Percentiles rank a stretch among this genome's conserved stretches.
These are phyloP conservation scores for Pisolithus orientalis DNA, from an alignment of 768 basidiomycete genomes.

Conservation along the genomic window DNA sequence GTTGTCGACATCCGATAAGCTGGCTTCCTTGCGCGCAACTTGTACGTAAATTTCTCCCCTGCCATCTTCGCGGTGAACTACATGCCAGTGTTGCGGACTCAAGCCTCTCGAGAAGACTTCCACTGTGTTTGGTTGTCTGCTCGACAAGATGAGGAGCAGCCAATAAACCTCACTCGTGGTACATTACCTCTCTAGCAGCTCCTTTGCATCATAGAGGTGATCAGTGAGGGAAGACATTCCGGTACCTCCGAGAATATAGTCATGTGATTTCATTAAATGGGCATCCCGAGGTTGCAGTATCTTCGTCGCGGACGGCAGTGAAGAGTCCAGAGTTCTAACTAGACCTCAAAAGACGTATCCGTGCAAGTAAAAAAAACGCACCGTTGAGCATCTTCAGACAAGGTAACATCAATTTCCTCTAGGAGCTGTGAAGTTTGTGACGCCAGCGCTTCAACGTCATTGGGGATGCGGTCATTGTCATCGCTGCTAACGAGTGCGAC, in stretches of 20 bases:
- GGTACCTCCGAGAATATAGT: slow-evolving; percentile 40
- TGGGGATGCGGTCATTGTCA: slow-evolving; percentile 3
- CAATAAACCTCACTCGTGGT: not conserved
- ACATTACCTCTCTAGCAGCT: slow-evolving; percentile 47
- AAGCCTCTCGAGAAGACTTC: slow-evolving; percentile 79
- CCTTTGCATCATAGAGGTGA: slow-evolving; percentile 54
- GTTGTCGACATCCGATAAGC: slow-evolving; percentile 79
- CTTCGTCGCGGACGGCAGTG: slow-evolving; percentile 52
- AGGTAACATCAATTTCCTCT: slow-evolving; percentile 26
- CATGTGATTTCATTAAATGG: slow-evolving; percentile 43
- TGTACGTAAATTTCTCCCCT: slow-evolving; percentile 62
- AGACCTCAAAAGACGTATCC: not conserved
- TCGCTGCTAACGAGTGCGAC: slow-evolving; percentile 41
- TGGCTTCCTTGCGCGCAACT: slow-evolving; percentile 75
- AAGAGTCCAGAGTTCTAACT: slow-evolving; percentile 31
- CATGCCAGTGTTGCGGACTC: slow-evolving; percentile 77
- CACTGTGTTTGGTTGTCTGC: slow-evolving; percentile 50
- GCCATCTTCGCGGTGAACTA: slow-evolving; percentile 40
- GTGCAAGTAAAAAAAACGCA: slow-evolving; percentile 10
- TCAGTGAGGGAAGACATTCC: slow-evolving; percentile 49
- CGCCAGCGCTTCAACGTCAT: slow-evolving; percentile 13
- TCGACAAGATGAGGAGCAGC: slow-evolving; percentile 3
- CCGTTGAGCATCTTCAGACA: slow-evolving; percentile 30
- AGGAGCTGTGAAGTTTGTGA: slow-evolving; percentile 26
- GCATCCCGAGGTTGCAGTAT: slow-evolving; percentile 64